Conservation (phyloP, 2,329 filamentous ascomycete genomes). For the Xylaria sp. region DNA sequence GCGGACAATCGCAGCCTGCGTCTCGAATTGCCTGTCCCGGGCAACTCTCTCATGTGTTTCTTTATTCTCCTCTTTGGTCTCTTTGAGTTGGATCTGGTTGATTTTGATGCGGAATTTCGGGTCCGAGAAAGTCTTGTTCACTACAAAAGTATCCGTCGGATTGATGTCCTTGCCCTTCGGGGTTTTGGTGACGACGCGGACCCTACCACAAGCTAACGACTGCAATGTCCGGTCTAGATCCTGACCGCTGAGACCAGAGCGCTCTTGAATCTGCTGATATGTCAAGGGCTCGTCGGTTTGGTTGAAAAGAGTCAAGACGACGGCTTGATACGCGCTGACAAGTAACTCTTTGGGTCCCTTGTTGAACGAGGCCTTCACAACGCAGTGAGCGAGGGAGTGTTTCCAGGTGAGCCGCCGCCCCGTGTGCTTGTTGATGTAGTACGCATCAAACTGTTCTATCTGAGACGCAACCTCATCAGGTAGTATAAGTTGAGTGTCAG, state of each 20-base stretch:
- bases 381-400: conserved; percentile 89
- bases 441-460: conserved; percentile 81
- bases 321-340: conserved; percentile 90
- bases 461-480: conserved; percentile 80
- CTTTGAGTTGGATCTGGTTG: conserved; percentile 97
- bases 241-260: conserved; percentile 77
- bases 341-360: conserved; percentile 87
- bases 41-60: conserved; percentile 91
- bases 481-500: conserved; percentile 76
- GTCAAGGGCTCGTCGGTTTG: conserved; percentile 69
- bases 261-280: conserved; percentile 78
- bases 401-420: conserved; percentile 91
- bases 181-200: conserved; percentile 83
- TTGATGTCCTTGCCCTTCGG: conserved; percentile 86
- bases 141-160: conserved; percentile 81
- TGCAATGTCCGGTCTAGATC: conserved; percentile 93
- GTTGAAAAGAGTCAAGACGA: conserved; percentile 92
- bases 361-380: conserved; percentile 82
- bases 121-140: conserved; percentile 81
- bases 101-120: conserved; percentile 94
- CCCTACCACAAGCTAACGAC: conserved; percentile 91
- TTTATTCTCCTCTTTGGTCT: conserved; percentile 94
- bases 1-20: conserved; percentile 93
- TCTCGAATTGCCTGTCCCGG: conserved; percentile 93
- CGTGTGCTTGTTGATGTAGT: conserved; percentile 90